Conservation (phyloP, 306 rosid genomes). For the Amphicarpaea edgeworthii region DNA sequence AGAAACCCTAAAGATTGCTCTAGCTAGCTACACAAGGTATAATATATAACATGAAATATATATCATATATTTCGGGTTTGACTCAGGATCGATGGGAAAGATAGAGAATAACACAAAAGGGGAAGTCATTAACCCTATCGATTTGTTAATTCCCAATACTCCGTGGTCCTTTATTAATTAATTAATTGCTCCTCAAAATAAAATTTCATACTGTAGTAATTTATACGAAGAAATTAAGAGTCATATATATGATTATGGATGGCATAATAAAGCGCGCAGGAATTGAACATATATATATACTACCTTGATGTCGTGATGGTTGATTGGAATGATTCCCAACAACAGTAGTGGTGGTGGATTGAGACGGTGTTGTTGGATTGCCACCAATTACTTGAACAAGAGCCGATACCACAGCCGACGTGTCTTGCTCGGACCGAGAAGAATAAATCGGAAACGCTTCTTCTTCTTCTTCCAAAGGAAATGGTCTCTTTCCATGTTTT, state of each 20-base stretch:
- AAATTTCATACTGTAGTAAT: neutral
- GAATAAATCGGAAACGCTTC: slow-evolving; percentile 69
- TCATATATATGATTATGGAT: neutral
- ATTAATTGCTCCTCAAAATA: neutral
- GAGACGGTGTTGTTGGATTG: slow-evolving; percentile 21
- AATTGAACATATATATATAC: no score
- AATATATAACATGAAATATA: neutral
- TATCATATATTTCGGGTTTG: neutral
- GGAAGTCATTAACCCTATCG: slow-evolving; percentile 28
- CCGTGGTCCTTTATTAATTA: neutral
- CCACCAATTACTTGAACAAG: slow-evolving; percentile 69
- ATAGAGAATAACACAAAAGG: neutral
- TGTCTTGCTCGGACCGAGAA: slow-evolving; percentile 66
- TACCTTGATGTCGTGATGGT: slow-evolving; percentile 55
- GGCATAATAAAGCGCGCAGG: neutral
- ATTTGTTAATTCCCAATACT: neutral
- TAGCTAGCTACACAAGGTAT: neutral
- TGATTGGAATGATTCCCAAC: neutral
- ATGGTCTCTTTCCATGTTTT: slow-evolving; percentile 59
- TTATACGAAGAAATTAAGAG: neutral
- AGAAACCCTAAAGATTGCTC: slow-evolving; percentile 7
- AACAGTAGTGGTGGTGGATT: no score
- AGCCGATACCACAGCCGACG: slow-evolving; percentile 68
- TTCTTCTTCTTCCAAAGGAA: slow-evolving; percentile 63
- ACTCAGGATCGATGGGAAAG: neutral